Conservation (phyloP, 306 rosid species). For the Cicer cuneatum region DNA sequence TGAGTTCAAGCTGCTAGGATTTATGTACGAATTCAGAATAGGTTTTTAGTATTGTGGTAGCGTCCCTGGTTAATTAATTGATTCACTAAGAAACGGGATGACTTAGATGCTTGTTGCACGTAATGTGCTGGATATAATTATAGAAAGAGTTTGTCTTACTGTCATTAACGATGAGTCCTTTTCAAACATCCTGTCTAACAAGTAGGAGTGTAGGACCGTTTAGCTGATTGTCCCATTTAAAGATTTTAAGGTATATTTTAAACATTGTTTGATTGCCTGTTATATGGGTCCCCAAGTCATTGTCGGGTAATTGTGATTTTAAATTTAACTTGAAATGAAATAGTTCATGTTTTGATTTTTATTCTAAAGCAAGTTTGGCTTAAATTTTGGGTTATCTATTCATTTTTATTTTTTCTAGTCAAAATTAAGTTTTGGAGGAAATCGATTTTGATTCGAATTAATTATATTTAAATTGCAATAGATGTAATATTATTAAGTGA, state of each 20-base stretch:
- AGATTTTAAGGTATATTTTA: neutral
- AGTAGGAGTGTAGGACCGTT: slow-evolving; percentile 2
- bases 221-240: neutral
- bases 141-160: slow-evolving; percentile 13
- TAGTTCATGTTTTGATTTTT: neutral
- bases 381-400: neutral
- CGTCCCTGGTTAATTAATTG: neutral
- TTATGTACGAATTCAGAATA: neutral
- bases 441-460: too few relatives aligned
- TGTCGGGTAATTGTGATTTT: neutral
- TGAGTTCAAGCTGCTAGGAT: neutral
- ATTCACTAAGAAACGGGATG: neutral
- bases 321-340: neutral
- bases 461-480: too few relatives aligned
- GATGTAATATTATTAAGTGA: too few relatives aligned
- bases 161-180: neutral
- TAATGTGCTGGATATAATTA: slow-evolving; percentile 15
- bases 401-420: neutral
- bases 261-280: slow-evolving; percentile 29
- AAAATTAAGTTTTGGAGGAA: neutral
- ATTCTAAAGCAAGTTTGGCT: neutral
- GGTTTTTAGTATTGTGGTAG: neutral
- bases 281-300: slow-evolving; percentile 28
- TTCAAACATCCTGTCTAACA: neutral
- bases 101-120: slow-evolving; percentile 16